phyloP scores from a whole-genome alignment of 2,329 filamentous ascomycete genomes.

The Didymella segeticola region DNA sequence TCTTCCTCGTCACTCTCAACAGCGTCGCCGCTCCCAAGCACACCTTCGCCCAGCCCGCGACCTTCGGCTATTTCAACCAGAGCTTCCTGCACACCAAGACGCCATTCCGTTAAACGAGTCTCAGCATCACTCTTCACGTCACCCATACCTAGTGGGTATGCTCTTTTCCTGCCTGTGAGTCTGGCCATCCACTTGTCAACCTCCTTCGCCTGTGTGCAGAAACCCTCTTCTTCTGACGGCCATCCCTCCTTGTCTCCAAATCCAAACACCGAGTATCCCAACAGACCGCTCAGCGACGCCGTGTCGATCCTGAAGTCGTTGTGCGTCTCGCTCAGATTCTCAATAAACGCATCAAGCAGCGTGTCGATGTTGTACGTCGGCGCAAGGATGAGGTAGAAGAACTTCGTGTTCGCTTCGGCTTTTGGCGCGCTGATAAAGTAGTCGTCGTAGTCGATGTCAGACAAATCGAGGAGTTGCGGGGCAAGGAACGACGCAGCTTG shows the following conservation, averaged over 20 bases:
- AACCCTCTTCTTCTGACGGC: slow-evolving; percentile 89
- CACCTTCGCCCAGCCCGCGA: slow-evolving; percentile 67
- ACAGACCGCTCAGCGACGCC: slow-evolving; percentile 74
- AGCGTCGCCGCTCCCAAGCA: slow-evolving; percentile 81
- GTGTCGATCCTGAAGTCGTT: slow-evolving; percentile 97
- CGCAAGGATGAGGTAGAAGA: slow-evolving; percentile 83
- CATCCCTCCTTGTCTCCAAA: slow-evolving; percentile 91
- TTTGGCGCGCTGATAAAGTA: slow-evolving; percentile 84
- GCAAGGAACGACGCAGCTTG: slow-evolving; percentile 54
- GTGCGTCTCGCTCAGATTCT: slow-evolving; percentile 89
- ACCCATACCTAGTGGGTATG: slow-evolving; percentile 86
- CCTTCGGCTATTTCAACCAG: slow-evolving; percentile 65
- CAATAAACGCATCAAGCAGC: slow-evolving; percentile 84
- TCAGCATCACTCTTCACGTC: slow-evolving; percentile 79
- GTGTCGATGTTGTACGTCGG: slow-evolving; percentile 97
- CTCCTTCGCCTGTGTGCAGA: slow-evolving; percentile 89
- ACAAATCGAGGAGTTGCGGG: slow-evolving; percentile 76
- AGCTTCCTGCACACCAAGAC: slow-evolving; percentile 73
- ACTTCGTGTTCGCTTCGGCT: slow-evolving; percentile 59
- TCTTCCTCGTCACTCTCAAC: slow-evolving; percentile 83
- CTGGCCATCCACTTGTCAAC: slow-evolving; percentile 98
- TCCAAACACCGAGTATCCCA: slow-evolving; percentile 93
- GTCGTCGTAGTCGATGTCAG: slow-evolving; percentile 90
- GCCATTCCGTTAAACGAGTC: slow-evolving; percentile 77
- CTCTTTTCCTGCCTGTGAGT: slow-evolving; percentile 82